These are phyloP conservation scores for Rosa lucieae DNA, from an alignment of 306 rosid species.

Conservation along the genomic window DNA sequence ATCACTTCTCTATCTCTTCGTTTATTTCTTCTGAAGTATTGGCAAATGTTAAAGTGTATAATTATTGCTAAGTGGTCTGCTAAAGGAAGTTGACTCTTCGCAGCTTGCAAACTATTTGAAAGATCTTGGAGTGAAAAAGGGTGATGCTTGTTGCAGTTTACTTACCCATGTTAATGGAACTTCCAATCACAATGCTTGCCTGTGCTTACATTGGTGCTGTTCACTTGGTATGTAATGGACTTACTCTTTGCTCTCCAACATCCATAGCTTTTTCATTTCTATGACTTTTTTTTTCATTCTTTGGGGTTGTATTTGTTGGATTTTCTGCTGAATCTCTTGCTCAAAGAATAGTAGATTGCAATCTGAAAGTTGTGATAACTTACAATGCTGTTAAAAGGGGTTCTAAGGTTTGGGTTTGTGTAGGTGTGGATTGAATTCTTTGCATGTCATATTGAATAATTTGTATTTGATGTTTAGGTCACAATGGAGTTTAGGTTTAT, in stretches of 20 bases:
- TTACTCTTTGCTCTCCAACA: conserved; percentile 12
- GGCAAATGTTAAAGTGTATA: too few relatives aligned
- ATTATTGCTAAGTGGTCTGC: too few relatives aligned
- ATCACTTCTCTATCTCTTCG: too few relatives aligned
- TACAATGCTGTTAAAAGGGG: conserved; percentile 96
- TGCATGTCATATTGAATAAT: conserved; percentile 3
- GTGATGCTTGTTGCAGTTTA: conserved; percentile 85
- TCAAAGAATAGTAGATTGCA: conserved; percentile 88
- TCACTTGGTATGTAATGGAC: conserved; percentile 68
- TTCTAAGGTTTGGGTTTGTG: conserved; percentile 59
- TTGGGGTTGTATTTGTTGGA: conserved; percentile 96
- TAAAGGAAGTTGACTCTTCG: conserved; percentile 1
- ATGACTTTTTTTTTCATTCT: conserved; percentile 30
- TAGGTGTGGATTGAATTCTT: conserved; percentile 53
- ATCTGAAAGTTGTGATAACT: conserved; percentile 82
- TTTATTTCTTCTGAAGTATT: too few relatives aligned
- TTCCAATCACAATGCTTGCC: conserved; percentile 97
- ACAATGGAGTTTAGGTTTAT: background rate
- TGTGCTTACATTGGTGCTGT: conserved; percentile 98
- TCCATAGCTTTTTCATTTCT: conserved; percentile 14
- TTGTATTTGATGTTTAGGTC: background rate
- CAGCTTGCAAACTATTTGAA: conserved; percentile 91
- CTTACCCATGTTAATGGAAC: conserved; percentile 97
- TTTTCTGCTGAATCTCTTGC: conserved; percentile 90
- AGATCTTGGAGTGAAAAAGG: conserved; percentile 73